These are phyloP conservation scores for Glonium stellatum DNA, from an alignment of 495 filamentous ascomycete genomes.

Conservation along the genomic window DNA sequence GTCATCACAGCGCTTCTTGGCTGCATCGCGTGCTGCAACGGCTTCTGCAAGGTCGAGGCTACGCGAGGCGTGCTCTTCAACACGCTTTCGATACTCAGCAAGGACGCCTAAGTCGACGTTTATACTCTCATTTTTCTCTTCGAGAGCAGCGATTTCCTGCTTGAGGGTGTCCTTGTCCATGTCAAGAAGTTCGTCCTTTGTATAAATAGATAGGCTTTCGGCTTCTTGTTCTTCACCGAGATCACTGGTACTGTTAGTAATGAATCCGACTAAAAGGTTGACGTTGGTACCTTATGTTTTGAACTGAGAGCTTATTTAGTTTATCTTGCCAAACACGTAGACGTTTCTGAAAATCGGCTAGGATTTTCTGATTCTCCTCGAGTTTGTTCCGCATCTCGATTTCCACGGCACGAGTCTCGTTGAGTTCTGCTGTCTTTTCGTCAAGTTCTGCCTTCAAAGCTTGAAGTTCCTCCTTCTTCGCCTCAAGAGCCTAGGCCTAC, in stretches of 20 bases:
- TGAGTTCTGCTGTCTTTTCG: conserved; percentile 76
- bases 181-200: conserved; percentile 83
- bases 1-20: conserved; percentile 85
- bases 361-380: conserved; percentile 87
- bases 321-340: conserved; percentile 83
- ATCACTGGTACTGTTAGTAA: conserved; percentile 26
- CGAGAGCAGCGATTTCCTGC: conserved; percentile 77
- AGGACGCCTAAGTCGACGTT: conserved; percentile 87
- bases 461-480: conserved; percentile 73
- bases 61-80: conserved; percentile 77
- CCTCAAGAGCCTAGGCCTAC: conserved; percentile 50
- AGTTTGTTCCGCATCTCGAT: conserved; percentile 98
- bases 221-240: conserved; percentile 38
- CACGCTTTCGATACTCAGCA: conserved; percentile 83
- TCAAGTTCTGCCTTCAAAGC: conserved; percentile 79
- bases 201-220: conserved; percentile 68
- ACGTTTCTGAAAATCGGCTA: conserved; percentile 79
- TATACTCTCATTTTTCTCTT: conserved; percentile 86
- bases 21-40: conserved; percentile 67
- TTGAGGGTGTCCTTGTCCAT: conserved; percentile 85
- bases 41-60: conserved; percentile 72
- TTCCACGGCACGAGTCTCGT: conserved; percentile 81
- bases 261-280: no score
- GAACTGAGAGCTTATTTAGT: conserved; percentile 67
- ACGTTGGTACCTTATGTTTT: conserved; percentile 52